Percentiles rank a stretch among this genome's conserved stretches.
phyloP scores from a whole-genome alignment of 805 yeast genomes.

The Sugiyamaella smithiae region DNA sequence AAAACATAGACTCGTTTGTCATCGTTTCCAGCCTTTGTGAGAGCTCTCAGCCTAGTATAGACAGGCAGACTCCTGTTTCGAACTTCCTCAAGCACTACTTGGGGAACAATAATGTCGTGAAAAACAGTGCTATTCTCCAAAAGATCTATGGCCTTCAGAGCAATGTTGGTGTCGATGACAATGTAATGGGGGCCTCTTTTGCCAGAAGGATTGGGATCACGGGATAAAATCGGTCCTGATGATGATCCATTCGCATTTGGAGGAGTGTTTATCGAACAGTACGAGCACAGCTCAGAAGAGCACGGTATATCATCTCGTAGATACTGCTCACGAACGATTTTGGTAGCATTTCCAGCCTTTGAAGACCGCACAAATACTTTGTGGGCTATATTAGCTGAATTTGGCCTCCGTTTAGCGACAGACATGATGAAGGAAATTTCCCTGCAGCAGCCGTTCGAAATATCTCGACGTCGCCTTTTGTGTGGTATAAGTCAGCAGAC shows the following conservation, averaged over 20 bases:
- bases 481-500: too few species aligned
- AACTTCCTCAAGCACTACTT: slow-evolving; percentile 91
- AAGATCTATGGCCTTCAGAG: slow-evolving; percentile 83
- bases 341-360: slow-evolving; percentile 83
- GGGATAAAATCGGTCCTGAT: slow-evolving; percentile 66
- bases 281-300: slow-evolving; percentile 64
- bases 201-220: slow-evolving; percentile 47
- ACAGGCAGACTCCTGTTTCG: slow-evolving; percentile 83
- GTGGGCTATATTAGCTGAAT: slow-evolving; percentile 26
- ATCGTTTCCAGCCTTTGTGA: slow-evolving; percentile 61
- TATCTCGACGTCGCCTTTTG: too few species aligned
- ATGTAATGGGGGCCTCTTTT: slow-evolving; percentile 71
- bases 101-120: slow-evolving; percentile 91
- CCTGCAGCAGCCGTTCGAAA: too few species aligned
- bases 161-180: slow-evolving; percentile 84
- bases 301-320: slow-evolving; percentile 91
- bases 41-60: slow-evolving; percentile 74
- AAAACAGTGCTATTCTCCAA: slow-evolving; percentile 74
- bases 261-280: slow-evolving; percentile 54
- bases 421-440: neutral
- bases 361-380: slow-evolving; percentile 86
- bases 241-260: slow-evolving; percentile 66
- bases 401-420: neutral
- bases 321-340: slow-evolving; percentile 92
- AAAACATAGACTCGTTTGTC: slow-evolving; percentile 85